These are phyloP conservation scores for Tulasnella sp. DNA, from an alignment of 768 basidiomycete genomes.

Conservation along the genomic window DNA sequence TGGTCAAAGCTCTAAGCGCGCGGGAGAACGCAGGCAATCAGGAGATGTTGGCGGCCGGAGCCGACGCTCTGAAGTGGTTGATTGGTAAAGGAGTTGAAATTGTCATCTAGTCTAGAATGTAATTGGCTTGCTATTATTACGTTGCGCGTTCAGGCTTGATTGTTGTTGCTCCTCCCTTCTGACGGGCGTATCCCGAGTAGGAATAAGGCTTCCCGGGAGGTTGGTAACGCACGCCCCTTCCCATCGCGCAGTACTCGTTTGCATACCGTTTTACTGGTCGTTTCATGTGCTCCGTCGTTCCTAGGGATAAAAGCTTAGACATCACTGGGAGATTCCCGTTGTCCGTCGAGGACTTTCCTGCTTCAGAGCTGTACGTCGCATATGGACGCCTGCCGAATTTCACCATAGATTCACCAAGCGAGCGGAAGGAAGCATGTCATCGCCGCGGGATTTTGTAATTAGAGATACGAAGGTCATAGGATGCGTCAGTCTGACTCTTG, in stretches of 20 bases:
- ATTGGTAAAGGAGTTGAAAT: conserved; percentile 33
- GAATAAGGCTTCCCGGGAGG: background rate
- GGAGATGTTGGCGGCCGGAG: conserved; percentile 53
- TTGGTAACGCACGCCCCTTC: background rate
- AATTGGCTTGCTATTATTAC: background rate
- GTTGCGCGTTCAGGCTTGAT: too few species aligned
- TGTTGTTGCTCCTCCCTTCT: too few species aligned
- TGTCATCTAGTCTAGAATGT: conserved; percentile 26
- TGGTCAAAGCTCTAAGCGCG: conserved; percentile 56
- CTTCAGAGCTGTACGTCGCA: background rate
- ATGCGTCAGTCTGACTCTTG: background rate
- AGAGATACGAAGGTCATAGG: background rate
- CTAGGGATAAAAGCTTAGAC: background rate
- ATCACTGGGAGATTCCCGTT: background rate
- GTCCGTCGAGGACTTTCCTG: too few species aligned
- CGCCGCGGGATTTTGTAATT: background rate
- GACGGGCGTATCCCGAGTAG: background rate
- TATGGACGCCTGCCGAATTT: background rate
- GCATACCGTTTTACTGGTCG: background rate
- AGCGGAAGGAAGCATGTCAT: background rate
- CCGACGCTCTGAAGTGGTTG: conserved; percentile 55
- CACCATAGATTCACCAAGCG: background rate
- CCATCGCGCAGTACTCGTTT: background rate
- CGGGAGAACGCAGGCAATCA: conserved; percentile 46
- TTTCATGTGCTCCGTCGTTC: background rate